Conservation (phyloP, 352 stramenopile species). For the Phytophthora ohioensis region DNA sequence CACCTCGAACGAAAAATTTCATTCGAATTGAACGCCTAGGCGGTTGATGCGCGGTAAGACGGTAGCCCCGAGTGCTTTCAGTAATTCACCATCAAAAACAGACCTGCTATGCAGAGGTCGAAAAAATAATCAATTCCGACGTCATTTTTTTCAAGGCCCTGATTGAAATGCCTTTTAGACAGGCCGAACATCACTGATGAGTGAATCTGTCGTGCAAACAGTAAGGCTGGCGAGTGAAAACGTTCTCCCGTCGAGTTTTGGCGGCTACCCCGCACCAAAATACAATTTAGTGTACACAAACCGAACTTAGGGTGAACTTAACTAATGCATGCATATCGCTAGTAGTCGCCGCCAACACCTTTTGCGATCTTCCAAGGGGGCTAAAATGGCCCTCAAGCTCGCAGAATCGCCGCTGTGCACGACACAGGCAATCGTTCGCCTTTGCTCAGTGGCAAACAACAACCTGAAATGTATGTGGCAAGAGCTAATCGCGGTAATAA, state of each 20-base stretch:
- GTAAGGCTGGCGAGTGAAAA: neutral
- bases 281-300: neutral
- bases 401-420: constrained; percentile 11
- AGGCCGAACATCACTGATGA: constrained; percentile 9
- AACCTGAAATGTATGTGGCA: constrained; percentile 25
- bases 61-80: too few species aligned
- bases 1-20: too few species aligned
- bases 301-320: constrained; percentile 16
- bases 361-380: constrained; percentile 23
- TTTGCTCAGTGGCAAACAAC: constrained; percentile 19
- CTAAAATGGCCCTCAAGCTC: neutral
- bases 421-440: constrained; percentile 13
- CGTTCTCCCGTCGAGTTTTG: neutral
- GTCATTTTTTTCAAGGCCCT: constrained; percentile 12
- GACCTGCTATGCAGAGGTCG: too few species aligned
- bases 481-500: constrained; percentile 2
- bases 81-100: too few species aligned
- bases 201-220: neutral
- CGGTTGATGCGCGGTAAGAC: too few species aligned
- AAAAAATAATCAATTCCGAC: constrained; percentile 3
- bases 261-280: neutral
- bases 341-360: neutral
- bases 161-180: constrained; percentile 22
- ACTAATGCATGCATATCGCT: neutral
- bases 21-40: too few species aligned